Conservation (phyloP, 2,329 filamentous ascomycete species). For the Aspergillus sp. region DNA sequence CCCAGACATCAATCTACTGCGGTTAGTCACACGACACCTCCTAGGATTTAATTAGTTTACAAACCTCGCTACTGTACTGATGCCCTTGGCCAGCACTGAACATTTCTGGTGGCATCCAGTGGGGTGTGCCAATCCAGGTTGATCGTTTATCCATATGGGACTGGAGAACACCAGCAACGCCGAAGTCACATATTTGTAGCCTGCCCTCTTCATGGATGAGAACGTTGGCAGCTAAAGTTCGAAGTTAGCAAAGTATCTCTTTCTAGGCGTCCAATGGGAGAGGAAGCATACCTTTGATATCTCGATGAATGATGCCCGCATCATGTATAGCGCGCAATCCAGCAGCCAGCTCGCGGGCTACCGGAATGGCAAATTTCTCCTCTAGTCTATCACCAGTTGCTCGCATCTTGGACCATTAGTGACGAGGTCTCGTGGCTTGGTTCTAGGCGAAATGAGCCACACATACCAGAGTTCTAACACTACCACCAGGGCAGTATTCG, state of each 20-base stretch:
- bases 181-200: slow-evolving; percentile 65
- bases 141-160: slow-evolving; percentile 60
- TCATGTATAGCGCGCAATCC: slow-evolving; percentile 64
- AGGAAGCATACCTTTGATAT: slow-evolving; percentile 56
- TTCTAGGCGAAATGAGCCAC: neutral
- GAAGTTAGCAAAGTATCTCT: slow-evolving; percentile 8
- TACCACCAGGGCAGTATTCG: slow-evolving; percentile 67
- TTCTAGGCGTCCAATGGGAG: neutral
- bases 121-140: slow-evolving; percentile 65
- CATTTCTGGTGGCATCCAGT: slow-evolving; percentile 67
- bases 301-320: slow-evolving; percentile 65
- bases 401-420: slow-evolving; percentile 41
- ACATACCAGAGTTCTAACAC: slow-evolving; percentile 63
- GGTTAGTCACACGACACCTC: slow-evolving; percentile 7
- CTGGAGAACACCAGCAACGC: slow-evolving; percentile 63
- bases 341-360: slow-evolving; percentile 62
- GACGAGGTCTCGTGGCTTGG: too few species aligned
- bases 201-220: slow-evolving; percentile 63
- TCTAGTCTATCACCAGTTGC: slow-evolving; percentile 52
- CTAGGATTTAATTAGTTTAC: slow-evolving; percentile 2
- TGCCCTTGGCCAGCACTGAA: slow-evolving; percentile 43
- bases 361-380: slow-evolving; percentile 63
- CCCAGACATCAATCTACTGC: slow-evolving; percentile 50
- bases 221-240: slow-evolving; percentile 57
- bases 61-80: slow-evolving; percentile 49